Conservation (phyloP, 257 asterid genomes). For the Lavandula angustifolia region DNA sequence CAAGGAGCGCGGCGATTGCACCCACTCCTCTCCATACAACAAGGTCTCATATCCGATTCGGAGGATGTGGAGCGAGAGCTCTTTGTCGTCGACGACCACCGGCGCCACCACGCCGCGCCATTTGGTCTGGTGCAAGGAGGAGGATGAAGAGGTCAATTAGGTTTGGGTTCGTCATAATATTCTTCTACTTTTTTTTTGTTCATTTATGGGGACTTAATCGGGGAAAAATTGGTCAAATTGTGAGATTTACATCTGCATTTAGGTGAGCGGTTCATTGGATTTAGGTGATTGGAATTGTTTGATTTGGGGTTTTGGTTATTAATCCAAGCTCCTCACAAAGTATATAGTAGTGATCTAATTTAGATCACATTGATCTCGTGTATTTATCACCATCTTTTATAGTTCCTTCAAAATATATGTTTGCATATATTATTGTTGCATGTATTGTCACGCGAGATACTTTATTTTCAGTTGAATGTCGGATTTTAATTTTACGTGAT, state of each 20-base stretch:
- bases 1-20: conserved; percentile 38
- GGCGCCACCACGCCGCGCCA: conserved; percentile 27
- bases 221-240: not conserved
- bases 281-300: conserved; percentile 10
- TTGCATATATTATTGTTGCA: not conserved
- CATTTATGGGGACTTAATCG: not conserved
- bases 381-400: too few species aligned
- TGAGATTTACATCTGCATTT: not conserved
- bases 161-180: not conserved
- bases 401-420: not conserved
- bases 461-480: too few species aligned
- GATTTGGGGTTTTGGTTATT: conserved; percentile 24
- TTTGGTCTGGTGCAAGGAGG: conserved; percentile 33
- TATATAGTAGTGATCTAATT: conserved; percentile 5
- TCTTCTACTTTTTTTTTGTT: not conserved
- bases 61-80: conserved; percentile 68
- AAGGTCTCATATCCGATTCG: conserved; percentile 48
- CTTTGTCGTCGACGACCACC: conserved; percentile 33
- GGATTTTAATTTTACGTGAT: too few species aligned
- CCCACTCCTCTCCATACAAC: conserved; percentile 21
- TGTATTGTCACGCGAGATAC: too few species aligned
- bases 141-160: conserved; percentile 31
- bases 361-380: not conserved
- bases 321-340: conserved; percentile 13
- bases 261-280: conserved; percentile 19